Evolutionary conservation across 1,284 basidiomycete genomes (phyloP), one percentile per base, ranked within the genome.

Genomic region (Naganishia liquefaciens): DNA sequence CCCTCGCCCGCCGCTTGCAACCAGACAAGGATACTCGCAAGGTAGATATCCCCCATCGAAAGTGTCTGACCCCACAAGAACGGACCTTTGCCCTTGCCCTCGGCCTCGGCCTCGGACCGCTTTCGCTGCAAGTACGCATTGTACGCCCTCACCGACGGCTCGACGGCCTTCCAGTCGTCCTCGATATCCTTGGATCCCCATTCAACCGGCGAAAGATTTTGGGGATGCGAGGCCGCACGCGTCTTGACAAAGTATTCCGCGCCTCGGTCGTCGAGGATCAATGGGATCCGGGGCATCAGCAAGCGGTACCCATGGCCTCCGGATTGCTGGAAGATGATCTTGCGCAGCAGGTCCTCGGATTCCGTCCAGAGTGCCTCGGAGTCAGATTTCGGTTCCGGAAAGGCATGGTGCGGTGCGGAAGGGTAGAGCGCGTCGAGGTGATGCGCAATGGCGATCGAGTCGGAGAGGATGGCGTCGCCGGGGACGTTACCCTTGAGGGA

Each of bases 191-290:
- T 37, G 23, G 62, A 50, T 25, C 54, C 55, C 54, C 55, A 67
- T 23, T 62, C 28, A 0, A 42, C 21, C 25, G 55, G 52, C 2
- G 54, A 49, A n/a, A 42, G 44, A 1, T 54, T 44, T 15, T 62
- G 21, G 2, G 37, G 49, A 37, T 54, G 54, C 5, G 21, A 13
- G 0, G n/a, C 43, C 39, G 47, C 44, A 10, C 69, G 42, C 17
- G 69, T 70, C 1, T 65, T 62, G 15, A 62, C 46, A 54, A 70
- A 70, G 63, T 65, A 65, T 23, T 61, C 69, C 3, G 40, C 25
- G 2, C 68, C 69, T 0, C 66, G 57, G n/a, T 63, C 55, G 28
- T 69, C 69, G 15, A 70, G 63, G 27, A 68, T 58, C 0, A 19
- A 13, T 2, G 68, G 66, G 40, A 69, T 60, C 3, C 39, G 19